Evolutionary conservation across 306 rosid species (phyloP).

Genomic region (Rubus idaeus): DNA sequence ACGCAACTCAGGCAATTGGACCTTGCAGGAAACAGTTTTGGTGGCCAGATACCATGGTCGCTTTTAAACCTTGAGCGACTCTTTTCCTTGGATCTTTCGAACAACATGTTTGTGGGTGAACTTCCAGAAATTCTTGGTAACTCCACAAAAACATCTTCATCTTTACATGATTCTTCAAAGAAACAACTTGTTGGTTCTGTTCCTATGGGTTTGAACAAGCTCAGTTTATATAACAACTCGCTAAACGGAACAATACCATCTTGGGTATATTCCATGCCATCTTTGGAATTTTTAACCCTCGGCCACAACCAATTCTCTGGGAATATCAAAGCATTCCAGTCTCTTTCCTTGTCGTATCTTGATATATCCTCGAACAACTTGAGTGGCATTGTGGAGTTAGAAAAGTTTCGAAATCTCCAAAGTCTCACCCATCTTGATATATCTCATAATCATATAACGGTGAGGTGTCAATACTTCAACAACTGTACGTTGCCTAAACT

Average conservation of each 20-base stretch:
- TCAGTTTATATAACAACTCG: neutral
- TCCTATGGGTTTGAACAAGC: neutral
- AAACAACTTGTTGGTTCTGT: neutral
- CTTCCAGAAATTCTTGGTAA: conserved; percentile 4
- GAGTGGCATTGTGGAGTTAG: neutral
- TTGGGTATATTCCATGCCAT: conserved; percentile 14
- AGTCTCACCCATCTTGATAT: neutral
- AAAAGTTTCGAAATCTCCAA: neutral
- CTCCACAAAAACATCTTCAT: neutral
- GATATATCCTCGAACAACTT: too few relatives aligned
- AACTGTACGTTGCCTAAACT: neutral
- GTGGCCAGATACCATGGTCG: neutral
- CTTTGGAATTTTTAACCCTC: neutral
- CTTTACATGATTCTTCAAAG: neutral
- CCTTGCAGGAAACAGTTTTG: accelerated
- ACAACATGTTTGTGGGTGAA: conserved; percentile 1
- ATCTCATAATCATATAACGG: neutral
- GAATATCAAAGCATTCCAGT: neutral
- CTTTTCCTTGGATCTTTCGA: neutral
- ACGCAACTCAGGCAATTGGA: neutral
- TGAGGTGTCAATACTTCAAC: neutral
- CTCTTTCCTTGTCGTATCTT: too few relatives aligned
- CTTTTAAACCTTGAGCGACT: neutral
- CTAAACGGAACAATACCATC: conserved; percentile 19
- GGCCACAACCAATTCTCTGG: neutral